Evolutionary conservation across 2,329 filamentous ascomycete genomes (phyloP).

Genomic region (Dothistroma pini): DNA sequence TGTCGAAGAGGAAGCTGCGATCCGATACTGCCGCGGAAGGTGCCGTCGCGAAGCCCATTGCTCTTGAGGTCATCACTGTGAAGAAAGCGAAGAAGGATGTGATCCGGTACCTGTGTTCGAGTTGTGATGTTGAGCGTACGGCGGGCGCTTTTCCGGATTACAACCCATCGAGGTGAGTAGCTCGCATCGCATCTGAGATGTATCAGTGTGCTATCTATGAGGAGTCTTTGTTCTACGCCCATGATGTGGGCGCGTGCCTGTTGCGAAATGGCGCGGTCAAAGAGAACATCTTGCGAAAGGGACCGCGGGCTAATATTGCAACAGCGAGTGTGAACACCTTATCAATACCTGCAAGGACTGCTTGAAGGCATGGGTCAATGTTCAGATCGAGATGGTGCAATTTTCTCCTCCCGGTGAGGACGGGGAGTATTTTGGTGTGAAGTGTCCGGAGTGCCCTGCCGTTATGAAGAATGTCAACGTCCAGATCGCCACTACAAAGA

Average conservation of each 20-base stretch:
- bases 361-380: slow-evolving; percentile 36
- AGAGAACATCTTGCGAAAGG: too few relatives aligned
- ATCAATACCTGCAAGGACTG: slow-evolving; percentile 38
- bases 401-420: slow-evolving; percentile 16
- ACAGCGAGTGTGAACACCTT: slow-evolving; percentile 34
- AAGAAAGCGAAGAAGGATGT: slow-evolving; percentile 10
- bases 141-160: slow-evolving; percentile 32
- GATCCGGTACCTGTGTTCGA: slow-evolving; percentile 20
- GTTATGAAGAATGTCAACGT: slow-evolving; percentile 46
- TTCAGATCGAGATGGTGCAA: slow-evolving; percentile 23
- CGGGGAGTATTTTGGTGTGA: slow-evolving; percentile 43
- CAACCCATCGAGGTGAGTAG: slow-evolving; percentile 29
- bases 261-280: too few relatives aligned
- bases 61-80: neutral
- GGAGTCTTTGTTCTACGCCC: too few relatives aligned
- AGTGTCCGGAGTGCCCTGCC: slow-evolving; percentile 50
- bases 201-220: too few relatives aligned
- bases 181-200: neutral
- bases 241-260: too few relatives aligned
- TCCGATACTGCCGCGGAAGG: slow-evolving; percentile 7
- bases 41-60: neutral
- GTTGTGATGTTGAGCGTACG: slow-evolving; percentile 20
- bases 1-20: slow-evolving; percentile 14
- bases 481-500: slow-evolving; percentile 42
- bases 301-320: neutral